Evolutionary conservation across 495 filamentous ascomycete species (phyloP), one percentile per base, ranked within the genome.

Genomic region (Neurospora sp.): DNA sequence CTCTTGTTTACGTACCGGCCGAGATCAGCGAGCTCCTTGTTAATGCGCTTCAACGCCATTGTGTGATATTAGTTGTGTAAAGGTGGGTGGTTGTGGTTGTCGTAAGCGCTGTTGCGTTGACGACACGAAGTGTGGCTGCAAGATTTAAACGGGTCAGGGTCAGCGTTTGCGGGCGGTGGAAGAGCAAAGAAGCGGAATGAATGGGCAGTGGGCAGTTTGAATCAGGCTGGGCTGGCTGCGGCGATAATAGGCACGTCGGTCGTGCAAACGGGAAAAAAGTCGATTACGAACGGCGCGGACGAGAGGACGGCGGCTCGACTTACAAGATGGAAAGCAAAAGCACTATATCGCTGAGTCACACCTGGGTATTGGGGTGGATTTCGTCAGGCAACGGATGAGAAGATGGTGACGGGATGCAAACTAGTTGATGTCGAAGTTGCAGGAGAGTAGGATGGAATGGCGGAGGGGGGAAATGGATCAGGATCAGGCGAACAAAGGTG

Each of bases 11-110:
- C 86, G 71, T 97, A 99, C 95, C 96, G 94, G 87, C 96, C 96
- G 81, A 99, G 90, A 81, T 99, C 96, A 86, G 94, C 93, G 85
- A 99, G 92, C 89, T 99, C 96, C 91, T 98, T 99, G 90, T 97
- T 98, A 87, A 99, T 99, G 83, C 96, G 89, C 93, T 99, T 99
- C 81, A 99, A 91, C 86, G 96, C 96, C 96, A 99, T 99, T 78
- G 78, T 83, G 83, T 79, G 41, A 69, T 53, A 75, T 78, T 80
- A 79, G 78, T 77, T 82, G 74, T 84, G 76, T 81, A 61, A 61
- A 61, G 53, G 75, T 77, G 72, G 72, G 71, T 73, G 69, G 61
- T 70, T 72, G 59, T 78, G 70, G 71, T 59, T 31, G 53, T 70
- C 42, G 41, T 35, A 48, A 41, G 27, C 16, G 40, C 73, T 69